These are phyloP conservation scores for Eimeria acervulina DNA, from an alignment of 169 alveolate genomes.

Conservation along the genomic window DNA sequence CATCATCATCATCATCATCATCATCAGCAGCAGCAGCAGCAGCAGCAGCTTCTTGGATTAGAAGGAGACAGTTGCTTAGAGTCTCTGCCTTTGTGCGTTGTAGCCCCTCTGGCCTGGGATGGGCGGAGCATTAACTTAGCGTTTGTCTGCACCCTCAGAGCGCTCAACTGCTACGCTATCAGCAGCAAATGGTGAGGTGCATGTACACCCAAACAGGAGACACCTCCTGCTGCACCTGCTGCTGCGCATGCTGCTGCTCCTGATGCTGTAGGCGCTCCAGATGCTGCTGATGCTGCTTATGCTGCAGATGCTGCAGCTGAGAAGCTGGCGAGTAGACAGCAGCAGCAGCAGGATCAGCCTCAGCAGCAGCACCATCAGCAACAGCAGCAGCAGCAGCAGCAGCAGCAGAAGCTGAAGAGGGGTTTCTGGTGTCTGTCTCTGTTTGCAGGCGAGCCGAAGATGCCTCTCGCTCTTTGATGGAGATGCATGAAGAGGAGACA, in stretches of 20 bases:
- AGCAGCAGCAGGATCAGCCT: no score
- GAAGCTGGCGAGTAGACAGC: no score
- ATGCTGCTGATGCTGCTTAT: no score
- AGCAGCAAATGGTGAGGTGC: constrained; percentile 20
- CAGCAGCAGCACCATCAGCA: no score
- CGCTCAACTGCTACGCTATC: background rate
- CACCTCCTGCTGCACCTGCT: background rate
- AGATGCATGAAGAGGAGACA: background rate
- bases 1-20: background rate
- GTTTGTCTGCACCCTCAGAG: background rate
- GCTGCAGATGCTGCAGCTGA: no score
- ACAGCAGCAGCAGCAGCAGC: no score
- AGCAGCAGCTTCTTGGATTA: constrained; percentile 4
- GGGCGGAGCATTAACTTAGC: background rate
- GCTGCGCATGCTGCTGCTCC: no score
- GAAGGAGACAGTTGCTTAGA: background rate
- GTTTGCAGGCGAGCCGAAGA: constrained; percentile 14
- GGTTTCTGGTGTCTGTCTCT: background rate
- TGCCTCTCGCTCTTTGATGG: constrained; percentile 39
- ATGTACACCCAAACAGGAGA: background rate
- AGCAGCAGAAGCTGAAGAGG: no score
- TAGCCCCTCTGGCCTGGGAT: constrained; percentile 58
- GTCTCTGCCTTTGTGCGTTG: background rate
- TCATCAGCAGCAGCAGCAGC: background rate
- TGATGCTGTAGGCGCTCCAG: background rate